Percentiles rank a stretch among this genome's conserved stretches.
These are phyloP conservation scores for Bipolaris sorokiniana DNA, from an alignment of 2,329 filamentous ascomycete species.

Conservation along the genomic window DNA sequence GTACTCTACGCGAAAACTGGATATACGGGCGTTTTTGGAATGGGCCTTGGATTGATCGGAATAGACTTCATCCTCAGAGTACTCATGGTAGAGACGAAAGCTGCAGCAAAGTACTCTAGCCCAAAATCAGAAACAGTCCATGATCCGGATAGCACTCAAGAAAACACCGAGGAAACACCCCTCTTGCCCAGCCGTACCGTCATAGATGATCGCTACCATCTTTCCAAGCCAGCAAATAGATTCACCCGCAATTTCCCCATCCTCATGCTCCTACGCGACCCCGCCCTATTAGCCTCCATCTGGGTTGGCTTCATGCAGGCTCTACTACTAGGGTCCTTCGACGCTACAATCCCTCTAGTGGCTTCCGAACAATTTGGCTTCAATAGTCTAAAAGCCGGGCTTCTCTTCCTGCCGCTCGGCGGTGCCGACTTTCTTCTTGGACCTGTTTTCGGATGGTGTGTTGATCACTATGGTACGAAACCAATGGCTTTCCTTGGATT, in stretches of 20 bases:
- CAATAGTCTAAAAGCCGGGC: slow-evolving; percentile 51
- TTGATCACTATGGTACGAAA: slow-evolving; percentile 56
- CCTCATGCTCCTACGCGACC: slow-evolving; percentile 50
- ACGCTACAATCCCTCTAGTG: slow-evolving; percentile 56
- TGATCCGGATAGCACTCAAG: slow-evolving; percentile 16
- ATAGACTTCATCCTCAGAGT: slow-evolving; percentile 67
- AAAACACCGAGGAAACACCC: slow-evolving; percentile 33
- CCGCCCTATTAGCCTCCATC: slow-evolving; percentile 40
- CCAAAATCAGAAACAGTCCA: slow-evolving; percentile 16
- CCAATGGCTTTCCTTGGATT: slow-evolving; percentile 52
- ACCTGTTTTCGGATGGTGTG: slow-evolving; percentile 56
- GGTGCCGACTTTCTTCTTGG: slow-evolving; percentile 54
- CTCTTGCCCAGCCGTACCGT: slow-evolving; percentile 29
- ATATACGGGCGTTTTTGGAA: slow-evolving; percentile 63
- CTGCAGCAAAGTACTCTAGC: slow-evolving; percentile 54
- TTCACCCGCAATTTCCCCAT: slow-evolving; percentile 56
- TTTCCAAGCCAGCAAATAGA: slow-evolving; percentile 50
- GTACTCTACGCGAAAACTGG: slow-evolving; percentile 65
- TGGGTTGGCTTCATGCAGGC: slow-evolving; percentile 44
- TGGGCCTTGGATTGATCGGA: slow-evolving; percentile 60
- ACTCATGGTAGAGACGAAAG: slow-evolving; percentile 68
- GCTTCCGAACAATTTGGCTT: slow-evolving; percentile 54
- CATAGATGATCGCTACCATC: slow-evolving; percentile 48
- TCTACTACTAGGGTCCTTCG: slow-evolving; percentile 53
- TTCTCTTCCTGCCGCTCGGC: slow-evolving; percentile 56